These are phyloP conservation scores for Umbelopsis sp. DNA, from an alignment of 192 early-diverging fungal genomes.

Conservation along the genomic window DNA sequence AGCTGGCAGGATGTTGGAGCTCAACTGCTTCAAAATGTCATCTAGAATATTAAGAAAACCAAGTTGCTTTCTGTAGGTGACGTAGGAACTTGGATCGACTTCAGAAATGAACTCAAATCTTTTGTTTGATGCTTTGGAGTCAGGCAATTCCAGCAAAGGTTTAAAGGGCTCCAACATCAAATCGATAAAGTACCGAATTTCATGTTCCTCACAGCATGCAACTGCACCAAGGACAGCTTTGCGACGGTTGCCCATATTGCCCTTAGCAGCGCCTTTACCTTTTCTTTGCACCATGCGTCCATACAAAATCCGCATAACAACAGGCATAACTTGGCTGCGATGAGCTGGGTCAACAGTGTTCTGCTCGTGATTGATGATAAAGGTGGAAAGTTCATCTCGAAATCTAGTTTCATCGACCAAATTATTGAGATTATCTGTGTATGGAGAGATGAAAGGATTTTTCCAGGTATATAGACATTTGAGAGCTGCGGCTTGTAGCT, in stretches of 20 bases:
- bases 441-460: conserved; percentile 62
- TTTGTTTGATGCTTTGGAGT: not conserved
- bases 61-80: conserved; percentile 67
- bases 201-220: conserved; percentile 61
- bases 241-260: conserved; percentile 71
- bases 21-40: conserved; percentile 86
- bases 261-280: conserved; percentile 75
- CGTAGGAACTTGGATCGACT: conserved; percentile 33
- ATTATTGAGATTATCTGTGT: conserved; percentile 76
- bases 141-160: conserved; percentile 47
- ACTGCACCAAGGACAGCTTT: conserved; percentile 85
- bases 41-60: conserved; percentile 81
- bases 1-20: conserved; percentile 69
- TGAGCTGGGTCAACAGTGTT: conserved; percentile 65
- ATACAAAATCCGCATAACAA: conserved; percentile 84
- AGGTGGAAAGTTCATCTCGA: conserved; percentile 85
- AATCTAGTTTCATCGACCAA: conserved; percentile 86
- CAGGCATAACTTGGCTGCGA: conserved; percentile 70
- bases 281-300: conserved; percentile 84
- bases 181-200: conserved; percentile 74
- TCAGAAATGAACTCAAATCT: not conserved
- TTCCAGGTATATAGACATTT: conserved; percentile 89
- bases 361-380: conserved; percentile 68
- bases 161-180: conserved; percentile 84
- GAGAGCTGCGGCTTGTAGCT: conserved; percentile 77